Conservation (phyloP, 2,329 filamentous ascomycete genomes). For the Exophiala phaeomuriformis region DNA sequence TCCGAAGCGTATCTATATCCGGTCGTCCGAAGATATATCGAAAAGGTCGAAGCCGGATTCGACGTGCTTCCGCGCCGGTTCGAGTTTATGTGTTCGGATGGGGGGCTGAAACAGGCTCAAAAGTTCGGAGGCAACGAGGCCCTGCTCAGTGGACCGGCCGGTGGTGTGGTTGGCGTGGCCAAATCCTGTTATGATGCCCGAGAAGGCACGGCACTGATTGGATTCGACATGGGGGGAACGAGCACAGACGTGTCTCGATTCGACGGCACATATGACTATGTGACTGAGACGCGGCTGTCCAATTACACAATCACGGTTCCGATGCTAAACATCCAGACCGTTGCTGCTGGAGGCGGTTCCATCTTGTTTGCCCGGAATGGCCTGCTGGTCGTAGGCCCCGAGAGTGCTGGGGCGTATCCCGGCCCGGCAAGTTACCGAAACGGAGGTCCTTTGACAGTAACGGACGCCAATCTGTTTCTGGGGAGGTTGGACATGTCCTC, state of each 20-base stretch:
- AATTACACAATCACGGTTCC: conserved; percentile 79
- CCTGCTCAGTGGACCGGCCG: conserved; percentile 80
- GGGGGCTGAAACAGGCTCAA: conserved; percentile 47
- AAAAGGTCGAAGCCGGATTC: conserved; percentile 29
- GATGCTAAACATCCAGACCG: conserved; percentile 70
- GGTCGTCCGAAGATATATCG: conserved; percentile 67
- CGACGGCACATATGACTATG: conserved; percentile 68
- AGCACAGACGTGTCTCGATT: conserved; percentile 79
- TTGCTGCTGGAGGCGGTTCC: conserved; percentile 53
- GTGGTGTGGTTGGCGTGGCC: conserved; percentile 44
- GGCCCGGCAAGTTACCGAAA: conserved; percentile 89
- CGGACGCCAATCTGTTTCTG: conserved; percentile 81
- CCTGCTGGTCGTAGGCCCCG: conserved; percentile 81
- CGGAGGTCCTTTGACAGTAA: conserved; percentile 82
- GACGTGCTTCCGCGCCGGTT: conserved; percentile 49
- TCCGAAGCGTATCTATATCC: conserved; percentile 74
- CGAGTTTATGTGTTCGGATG: conserved; percentile 92
- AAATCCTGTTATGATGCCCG: conserved; percentile 70
- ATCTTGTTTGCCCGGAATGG: conserved; percentile 73
- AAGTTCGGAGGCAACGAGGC: conserved; percentile 69
- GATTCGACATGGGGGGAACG: conserved; percentile 84
- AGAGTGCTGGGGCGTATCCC: conserved; percentile 81
- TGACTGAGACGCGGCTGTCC: conserved; percentile 78
- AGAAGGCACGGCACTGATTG: conserved; percentile 73
- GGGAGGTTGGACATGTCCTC: conserved; percentile 52